phyloP scores from a whole-genome alignment of 2,329 filamentous ascomycete species.

The Aureobasidium sp. region DNA sequence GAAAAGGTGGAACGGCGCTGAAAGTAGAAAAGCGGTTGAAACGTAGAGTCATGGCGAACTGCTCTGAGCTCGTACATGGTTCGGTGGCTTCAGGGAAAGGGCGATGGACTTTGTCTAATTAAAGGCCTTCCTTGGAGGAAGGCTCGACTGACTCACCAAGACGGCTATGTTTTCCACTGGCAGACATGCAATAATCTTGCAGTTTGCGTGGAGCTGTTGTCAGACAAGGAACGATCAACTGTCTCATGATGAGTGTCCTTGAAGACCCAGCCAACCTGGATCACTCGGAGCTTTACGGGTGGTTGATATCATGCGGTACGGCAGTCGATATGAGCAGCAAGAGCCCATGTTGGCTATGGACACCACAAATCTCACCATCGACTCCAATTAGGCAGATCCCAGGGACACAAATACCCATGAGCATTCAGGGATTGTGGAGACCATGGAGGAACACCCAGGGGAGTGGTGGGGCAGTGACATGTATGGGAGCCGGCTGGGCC shows the following conservation, averaged over 20 bases:
- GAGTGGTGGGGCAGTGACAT: constrained; percentile 13
- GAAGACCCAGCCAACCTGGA: neutral
- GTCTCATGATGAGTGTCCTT: neutral
- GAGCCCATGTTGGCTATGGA: neutral
- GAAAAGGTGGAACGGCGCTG: neutral
- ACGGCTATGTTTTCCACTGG: too few relatives aligned
- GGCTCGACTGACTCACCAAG: neutral
- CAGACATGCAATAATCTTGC: too few relatives aligned
- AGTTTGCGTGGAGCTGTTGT: too few relatives aligned
- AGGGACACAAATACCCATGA: neutral
- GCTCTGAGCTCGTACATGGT: neutral
- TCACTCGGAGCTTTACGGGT: neutral
- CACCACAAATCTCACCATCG: neutral
- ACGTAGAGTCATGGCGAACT: neutral
- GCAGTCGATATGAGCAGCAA: neutral
- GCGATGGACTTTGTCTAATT: neutral
- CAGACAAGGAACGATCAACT: neutral
- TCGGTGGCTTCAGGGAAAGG: neutral
- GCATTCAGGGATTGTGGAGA: neutral
- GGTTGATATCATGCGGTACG: neutral
- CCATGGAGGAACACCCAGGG: neutral
- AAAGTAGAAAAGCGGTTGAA: neutral
- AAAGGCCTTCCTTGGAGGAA: neutral
- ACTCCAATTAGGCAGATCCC: neutral
- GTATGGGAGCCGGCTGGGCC: neutral